Conservation (phyloP, 2,329 filamentous ascomycete species). For the Fusarium penzigii region DNA sequence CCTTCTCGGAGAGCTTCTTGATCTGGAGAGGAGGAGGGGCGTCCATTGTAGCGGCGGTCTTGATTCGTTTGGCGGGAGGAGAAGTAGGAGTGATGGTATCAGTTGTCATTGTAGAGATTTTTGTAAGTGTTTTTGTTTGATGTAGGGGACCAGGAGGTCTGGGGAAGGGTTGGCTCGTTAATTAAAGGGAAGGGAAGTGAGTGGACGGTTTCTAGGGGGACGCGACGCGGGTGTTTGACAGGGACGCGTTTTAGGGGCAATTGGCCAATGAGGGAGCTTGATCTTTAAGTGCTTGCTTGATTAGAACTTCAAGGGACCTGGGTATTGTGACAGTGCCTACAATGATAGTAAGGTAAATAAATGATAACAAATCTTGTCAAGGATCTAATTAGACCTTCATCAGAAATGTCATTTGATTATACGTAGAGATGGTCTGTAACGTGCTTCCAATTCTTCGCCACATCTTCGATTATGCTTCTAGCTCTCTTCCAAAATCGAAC, state of each 20-base stretch:
- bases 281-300: constrained; percentile 25
- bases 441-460: too few species aligned
- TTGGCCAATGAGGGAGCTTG: constrained; percentile 30
- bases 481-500: constrained; percentile 64
- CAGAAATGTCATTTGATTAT: background rate
- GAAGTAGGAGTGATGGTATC: constrained; percentile 57
- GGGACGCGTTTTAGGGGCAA: constrained; percentile 21
- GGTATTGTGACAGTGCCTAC: too few species aligned
- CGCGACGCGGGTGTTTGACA: constrained; percentile 31
- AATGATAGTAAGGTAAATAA: too few species aligned
- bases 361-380: too few species aligned
- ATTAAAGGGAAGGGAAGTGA: constrained; percentile 3
- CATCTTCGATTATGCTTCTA: constrained; percentile 49
- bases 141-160: constrained; percentile 24
- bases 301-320: background rate
- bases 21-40: constrained; percentile 69
- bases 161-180: constrained; percentile 21
- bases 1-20: constrained; percentile 82
- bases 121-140: background rate
- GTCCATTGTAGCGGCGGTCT: constrained; percentile 53
- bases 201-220: constrained; percentile 21
- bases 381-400: too few species aligned
- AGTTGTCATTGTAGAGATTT: constrained; percentile 19
- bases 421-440: too few species aligned
- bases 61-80: constrained; percentile 79